A percentile compares a stretch with the other conserved stretches of the same genome.
These are phyloP conservation scores for Zasmidium citrigriseum DNA, from an alignment of 2,329 filamentous ascomycete species.

Conservation along the genomic window DNA sequence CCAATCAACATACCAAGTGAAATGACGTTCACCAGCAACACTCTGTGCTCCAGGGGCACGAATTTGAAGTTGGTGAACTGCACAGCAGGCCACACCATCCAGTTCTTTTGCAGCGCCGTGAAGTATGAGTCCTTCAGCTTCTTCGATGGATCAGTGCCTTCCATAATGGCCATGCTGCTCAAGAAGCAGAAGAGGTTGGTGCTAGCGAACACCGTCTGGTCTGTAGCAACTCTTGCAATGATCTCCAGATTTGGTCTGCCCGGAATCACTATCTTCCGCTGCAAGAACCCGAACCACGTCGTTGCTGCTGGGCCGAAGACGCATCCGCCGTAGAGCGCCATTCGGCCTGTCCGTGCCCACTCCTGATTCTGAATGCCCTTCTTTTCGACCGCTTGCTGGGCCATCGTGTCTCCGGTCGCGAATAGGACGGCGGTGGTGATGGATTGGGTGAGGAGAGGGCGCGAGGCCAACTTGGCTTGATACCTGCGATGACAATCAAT, in stretches of 20 bases:
- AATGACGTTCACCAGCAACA: slow-evolving; percentile 84
- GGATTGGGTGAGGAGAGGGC: slow-evolving; percentile 86
- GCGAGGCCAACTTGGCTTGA: slow-evolving; percentile 75
- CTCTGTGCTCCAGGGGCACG: slow-evolving; percentile 77
- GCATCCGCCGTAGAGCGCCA: slow-evolving; percentile 76
- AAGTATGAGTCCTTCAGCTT: slow-evolving; percentile 73
- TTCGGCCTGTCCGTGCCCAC: slow-evolving; percentile 68
- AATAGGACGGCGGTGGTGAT: slow-evolving; percentile 91
- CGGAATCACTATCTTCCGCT: slow-evolving; percentile 64
- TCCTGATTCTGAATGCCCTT: slow-evolving; percentile 75
- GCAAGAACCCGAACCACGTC: slow-evolving; percentile 81
- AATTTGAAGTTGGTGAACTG: slow-evolving; percentile 87
- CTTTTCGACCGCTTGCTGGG: slow-evolving; percentile 88
- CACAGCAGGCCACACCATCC: slow-evolving; percentile 83
- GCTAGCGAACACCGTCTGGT: slow-evolving; percentile 85
- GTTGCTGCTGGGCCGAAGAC: slow-evolving; percentile 88
- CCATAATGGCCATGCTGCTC: slow-evolving; percentile 69
- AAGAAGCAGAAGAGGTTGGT: slow-evolving; percentile 80
- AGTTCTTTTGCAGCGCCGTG: slow-evolving; percentile 76
- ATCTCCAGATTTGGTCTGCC: slow-evolving; percentile 69
- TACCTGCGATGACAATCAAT: slow-evolving; percentile 66
- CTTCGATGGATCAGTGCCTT: slow-evolving; percentile 56
- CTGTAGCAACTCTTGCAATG: slow-evolving; percentile 72
- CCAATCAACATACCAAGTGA: slow-evolving; percentile 59
- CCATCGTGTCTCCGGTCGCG: slow-evolving; percentile 84